Percentiles rank a stretch among this genome's conserved stretches.
Evolutionary conservation across 2,329 filamentous ascomycete species (phyloP).

Genomic region (Aaosphaeria pasadenensis): DNA sequence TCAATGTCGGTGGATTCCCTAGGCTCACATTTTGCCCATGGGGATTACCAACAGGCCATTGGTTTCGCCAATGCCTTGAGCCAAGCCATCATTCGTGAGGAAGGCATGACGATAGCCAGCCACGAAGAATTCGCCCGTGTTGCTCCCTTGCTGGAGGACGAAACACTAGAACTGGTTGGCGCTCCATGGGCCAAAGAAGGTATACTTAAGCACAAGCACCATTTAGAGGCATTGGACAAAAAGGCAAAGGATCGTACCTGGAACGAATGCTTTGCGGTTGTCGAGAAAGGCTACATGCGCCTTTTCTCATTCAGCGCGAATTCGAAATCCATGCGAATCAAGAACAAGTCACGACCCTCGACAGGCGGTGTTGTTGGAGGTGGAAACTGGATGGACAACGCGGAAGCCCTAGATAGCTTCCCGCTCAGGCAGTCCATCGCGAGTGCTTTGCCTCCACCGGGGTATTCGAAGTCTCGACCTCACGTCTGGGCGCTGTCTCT

Average conservation of each 20-base stretch:
- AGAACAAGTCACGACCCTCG: slow-evolving; percentile 55
- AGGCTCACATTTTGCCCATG: slow-evolving; percentile 68
- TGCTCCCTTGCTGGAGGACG: slow-evolving; percentile 78
- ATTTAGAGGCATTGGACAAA: slow-evolving; percentile 86
- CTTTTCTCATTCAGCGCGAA: slow-evolving; percentile 89
- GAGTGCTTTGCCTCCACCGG: slow-evolving; percentile 82
- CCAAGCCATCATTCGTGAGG: slow-evolving; percentile 93
- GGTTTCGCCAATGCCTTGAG: slow-evolving; percentile 96
- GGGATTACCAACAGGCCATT: slow-evolving; percentile 92
- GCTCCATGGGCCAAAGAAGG: slow-evolving; percentile 99
- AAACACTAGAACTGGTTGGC: slow-evolving; percentile 84
- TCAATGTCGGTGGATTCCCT: slow-evolving; percentile 93
- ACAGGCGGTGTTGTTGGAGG: slow-evolving; percentile 77
- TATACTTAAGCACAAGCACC: slow-evolving; percentile 92
- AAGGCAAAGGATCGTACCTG: slow-evolving; percentile 92
- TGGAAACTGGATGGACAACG: slow-evolving; percentile 98
- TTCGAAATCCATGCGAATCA: slow-evolving; percentile 68
- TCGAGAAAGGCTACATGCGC: slow-evolving; percentile 91
- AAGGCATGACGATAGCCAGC: slow-evolving; percentile 57
- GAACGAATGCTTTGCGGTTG: slow-evolving; percentile 92
- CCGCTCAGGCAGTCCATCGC: slow-evolving; percentile 88
- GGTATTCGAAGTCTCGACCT: slow-evolving; percentile 85
- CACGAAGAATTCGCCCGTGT: slow-evolving; percentile 58
- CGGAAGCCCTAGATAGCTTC: slow-evolving; percentile 83
- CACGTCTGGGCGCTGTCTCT: slow-evolving; percentile 93